phyloP scores from a whole-genome alignment of 2,329 filamentous ascomycete genomes.

The Pleurostoma richardsiae region DNA sequence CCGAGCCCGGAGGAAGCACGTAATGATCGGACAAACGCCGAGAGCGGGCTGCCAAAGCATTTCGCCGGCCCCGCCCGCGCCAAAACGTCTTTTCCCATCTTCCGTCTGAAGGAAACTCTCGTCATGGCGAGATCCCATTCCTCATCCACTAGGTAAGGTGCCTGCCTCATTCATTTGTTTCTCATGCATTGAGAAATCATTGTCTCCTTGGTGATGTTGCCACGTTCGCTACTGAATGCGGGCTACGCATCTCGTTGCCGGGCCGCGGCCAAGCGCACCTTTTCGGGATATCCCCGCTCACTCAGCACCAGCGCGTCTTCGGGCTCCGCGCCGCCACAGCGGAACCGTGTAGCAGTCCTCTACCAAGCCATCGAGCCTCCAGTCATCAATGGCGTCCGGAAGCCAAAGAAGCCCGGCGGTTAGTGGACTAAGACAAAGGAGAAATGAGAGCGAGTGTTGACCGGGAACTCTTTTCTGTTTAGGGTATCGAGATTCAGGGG shows the following conservation, averaged over 20 bases:
- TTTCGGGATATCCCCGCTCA: background rate
- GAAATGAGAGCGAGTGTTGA: too few relatives aligned
- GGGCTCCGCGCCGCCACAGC: background rate
- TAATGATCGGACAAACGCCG: too few relatives aligned
- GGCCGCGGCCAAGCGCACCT: background rate
- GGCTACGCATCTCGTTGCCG: background rate
- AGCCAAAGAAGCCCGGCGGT: conserved; percentile 43
- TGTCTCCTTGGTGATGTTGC: background rate
- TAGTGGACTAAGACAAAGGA: too few relatives aligned
- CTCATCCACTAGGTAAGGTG: background rate
- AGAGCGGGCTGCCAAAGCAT: too few relatives aligned
- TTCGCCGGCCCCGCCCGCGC: too few relatives aligned
- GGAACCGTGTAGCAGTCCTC: conserved; percentile 31
- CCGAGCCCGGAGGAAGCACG: too few relatives aligned
- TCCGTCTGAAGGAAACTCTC: too few relatives aligned
- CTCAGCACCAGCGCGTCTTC: too few relatives aligned
- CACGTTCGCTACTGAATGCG: background rate
- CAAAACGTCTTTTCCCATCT: too few relatives aligned
- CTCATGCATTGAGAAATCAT: background rate
- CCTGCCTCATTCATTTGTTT: background rate
- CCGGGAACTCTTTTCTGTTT: background rate
- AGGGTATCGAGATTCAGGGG: conserved; percentile 43
- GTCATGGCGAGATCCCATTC: too few relatives aligned
- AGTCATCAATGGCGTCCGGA: conserved; percentile 37
- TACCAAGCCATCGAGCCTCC: conserved; percentile 42